Base-by-base conservation (phyloP, 2,329 filamentous ascomycete genomes). In the Cylindrodendrum hubeiense region DNA sequence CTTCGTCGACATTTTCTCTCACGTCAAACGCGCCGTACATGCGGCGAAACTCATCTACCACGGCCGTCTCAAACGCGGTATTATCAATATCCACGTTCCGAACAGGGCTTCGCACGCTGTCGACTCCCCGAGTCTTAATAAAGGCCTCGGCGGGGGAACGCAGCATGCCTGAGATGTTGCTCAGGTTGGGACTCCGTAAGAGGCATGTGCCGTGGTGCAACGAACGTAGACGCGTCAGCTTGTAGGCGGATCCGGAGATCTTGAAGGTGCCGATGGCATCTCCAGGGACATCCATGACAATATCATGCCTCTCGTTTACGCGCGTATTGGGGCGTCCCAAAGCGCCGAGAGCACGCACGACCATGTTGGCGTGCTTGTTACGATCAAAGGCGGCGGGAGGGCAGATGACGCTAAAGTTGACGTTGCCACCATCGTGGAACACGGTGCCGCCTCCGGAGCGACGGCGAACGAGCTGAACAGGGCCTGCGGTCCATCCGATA, bases 161-260 rank as follows among this genome's bases (percentile, higher is more conserved):
- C 68, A 99, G 79, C 74, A 95, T 89, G 3, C 85, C 80, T 2
- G 90, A 89, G 28, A 98, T 92, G 43, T 84, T 80, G 30, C 82
- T 78, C 44, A 98, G 82, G 75, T 97, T 93, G 2, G 91, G 91
- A 58, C 93, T 95, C 34, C 86, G 84, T 2, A 98, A 84, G 46
- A 99, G 84, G 74, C 94, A 96, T 0, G 96, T 99, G 8, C 95
- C 96, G 79, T 99, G 96, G 79, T 99, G 96, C 63, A 99, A 84
- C 8, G 94, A 91, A 47, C 95, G 87, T 52, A 89, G 83, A 24
- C 93, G 86, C 0, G 93, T 98, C 58, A 99, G 85, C 80, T 98
- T 98, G 82, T 97, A 99, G 12, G 96, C 96, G 1, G 94, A 98
- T 1, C 96, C 96, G 0, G 94, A 97, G 12, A 98, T 87, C 79